phyloP scores from a whole-genome alignment of 2,329 filamentous ascomycete species.

The Aphanocladium album region DNA sequence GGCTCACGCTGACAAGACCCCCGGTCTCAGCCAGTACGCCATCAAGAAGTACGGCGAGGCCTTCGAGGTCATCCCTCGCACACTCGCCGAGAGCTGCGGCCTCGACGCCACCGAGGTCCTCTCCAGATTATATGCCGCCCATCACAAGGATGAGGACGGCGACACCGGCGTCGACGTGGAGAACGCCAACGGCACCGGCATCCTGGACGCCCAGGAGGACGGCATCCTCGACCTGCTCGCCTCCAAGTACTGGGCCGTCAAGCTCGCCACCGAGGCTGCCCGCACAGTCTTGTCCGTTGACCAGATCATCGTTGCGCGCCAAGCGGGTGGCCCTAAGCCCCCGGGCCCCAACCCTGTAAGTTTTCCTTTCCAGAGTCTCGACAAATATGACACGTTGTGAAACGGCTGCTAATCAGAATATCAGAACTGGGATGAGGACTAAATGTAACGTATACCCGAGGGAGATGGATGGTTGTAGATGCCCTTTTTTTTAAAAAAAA shows the following conservation, averaged over 20 bases:
- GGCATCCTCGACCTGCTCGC: conserved; percentile 90
- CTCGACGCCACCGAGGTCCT: conserved; percentile 96
- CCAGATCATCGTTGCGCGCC: conserved; percentile 97
- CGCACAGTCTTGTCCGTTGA: conserved; percentile 93
- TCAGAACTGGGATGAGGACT: conserved; percentile 61
- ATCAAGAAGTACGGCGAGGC: conserved; percentile 97
- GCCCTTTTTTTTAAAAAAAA: conserved; percentile 10
- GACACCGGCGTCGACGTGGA: conserved; percentile 93
- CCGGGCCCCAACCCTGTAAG: conserved; percentile 79
- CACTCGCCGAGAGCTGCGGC: conserved; percentile 89
- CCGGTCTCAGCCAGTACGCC: conserved; percentile 88
- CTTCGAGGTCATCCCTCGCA: conserved; percentile 93
- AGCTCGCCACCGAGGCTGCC: conserved; percentile 90
- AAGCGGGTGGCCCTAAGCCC: conserved; percentile 95
- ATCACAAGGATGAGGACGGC: conserved; percentile 84
- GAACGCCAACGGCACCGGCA: conserved; percentile 75
- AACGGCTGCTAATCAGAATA: background rate
- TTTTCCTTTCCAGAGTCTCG: background rate
- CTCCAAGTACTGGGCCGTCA: conserved; percentile 94
- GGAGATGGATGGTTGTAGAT: conserved; percentile 17
- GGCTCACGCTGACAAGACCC: conserved; percentile 84
- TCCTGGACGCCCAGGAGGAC: conserved; percentile 77
- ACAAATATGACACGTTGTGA: too few relatives aligned
- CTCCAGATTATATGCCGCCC: conserved; percentile 85
- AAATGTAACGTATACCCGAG: conserved; percentile 24